Evolutionary conservation across 148 eudicot genomes (phyloP), one percentile per base, ranked within the genome.

Genomic region (Euryodendron excelsum): DNA sequence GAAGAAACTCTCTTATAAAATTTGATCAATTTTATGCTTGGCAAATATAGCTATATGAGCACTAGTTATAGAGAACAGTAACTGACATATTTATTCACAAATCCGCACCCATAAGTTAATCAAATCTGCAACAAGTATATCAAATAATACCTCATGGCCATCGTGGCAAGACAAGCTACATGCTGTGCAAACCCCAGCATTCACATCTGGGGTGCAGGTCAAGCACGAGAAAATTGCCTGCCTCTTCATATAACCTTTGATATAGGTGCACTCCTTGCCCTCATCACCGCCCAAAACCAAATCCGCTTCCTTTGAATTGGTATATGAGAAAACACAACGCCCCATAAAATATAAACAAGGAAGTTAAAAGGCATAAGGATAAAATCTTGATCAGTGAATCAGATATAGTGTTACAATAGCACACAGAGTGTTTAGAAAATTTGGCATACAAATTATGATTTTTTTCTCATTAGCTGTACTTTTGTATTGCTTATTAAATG

Each of bases 181-280:
- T 1, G 99, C 99, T 21, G 98, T 92, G 87, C 99, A 96, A 50
- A 96, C 81, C 34, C 99, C 99, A 80, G 98, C 97, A 89, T 92
- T 93, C 79, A 96, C 99, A 73, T 92, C 97, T 23, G 99, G 99
- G 33, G 94, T 92, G 89, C 99, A 96, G 68, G 99, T 96, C 92
- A 96, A 82, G 81, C 99, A 96, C 48, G 99, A 96, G 84, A 96
- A 96, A 68, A 96, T 84, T 39, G 99, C 99, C 82, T 96, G 99
- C 81, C 99, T 88, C 85, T 96, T 96, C 92, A 93, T 81, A 79
- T 96, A 96, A 58, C 98, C 99, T 77, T 91, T 93, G 25, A 53
- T 45, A 76, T 93, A 96, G 30, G 99, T 96, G 82, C 99, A 96
- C 74, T 92, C 98, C 65, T 92, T 88, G 77, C 99, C 99, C 58